Evolutionary conservation across 805 yeast species (phyloP), one percentile per base, ranked within the genome.

Genomic region (Saturnispora gosingensis): DNA sequence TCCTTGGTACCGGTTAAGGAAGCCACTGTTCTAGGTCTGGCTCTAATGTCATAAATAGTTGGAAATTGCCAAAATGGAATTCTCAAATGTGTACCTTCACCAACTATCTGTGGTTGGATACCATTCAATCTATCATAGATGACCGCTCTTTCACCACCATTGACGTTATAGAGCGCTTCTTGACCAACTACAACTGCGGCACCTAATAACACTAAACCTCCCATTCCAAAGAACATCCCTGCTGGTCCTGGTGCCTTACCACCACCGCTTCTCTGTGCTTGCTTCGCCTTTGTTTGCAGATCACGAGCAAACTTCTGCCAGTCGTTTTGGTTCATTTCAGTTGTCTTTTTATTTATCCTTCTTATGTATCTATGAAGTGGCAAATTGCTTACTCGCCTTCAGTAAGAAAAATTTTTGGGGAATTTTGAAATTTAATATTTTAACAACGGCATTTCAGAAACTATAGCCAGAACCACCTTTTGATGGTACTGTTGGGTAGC

Each of bases 71-170:
- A 70, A 90, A 97, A 90, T 40, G 99, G 99, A 57, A 91, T 73
- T 47, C 88, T 83, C 59, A 93, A 74, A 71, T 93, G 99, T 2
- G 99, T 93, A 59, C 99, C 99, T 73, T 93, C 99, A 46, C 80
- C 80, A 66, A 83, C 88, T 57, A 93, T 88, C 54, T 75, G 78
- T 16, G 90, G 82, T 64, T 82, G 85, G 46, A 93, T 83, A 65
- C 99, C 99, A 47, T 80, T 76, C 27, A 89, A 48, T 65, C 99
- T 81, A 25, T 95, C 88, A 67, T 93, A 93, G 38, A 93, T 78
- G 63, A 93, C 90, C 16, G 97, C 99, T 65, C 99, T 78, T 69
- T 91, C 98, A 70, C 99, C 99, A 81, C 99, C 99, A 69, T 93
- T 98, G 54, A 93, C 99, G 66, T 83, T 85, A 71, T 82, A 85